Evolutionary conservation across 1,139 yeast species (phyloP).

Genomic region (Maudiozyma humilis): DNA sequence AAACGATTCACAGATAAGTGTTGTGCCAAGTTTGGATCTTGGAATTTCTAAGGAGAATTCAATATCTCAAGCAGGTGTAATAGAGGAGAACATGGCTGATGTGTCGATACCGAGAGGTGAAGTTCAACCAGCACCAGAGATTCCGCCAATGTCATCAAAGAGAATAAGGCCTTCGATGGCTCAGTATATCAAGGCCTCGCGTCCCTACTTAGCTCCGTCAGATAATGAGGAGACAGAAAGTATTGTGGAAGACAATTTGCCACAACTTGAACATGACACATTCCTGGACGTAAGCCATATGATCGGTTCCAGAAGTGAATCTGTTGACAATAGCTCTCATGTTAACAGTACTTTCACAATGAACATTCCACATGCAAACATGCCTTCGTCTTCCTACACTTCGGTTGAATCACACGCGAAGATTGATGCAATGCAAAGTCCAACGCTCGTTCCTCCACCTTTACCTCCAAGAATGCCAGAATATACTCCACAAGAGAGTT

Average conservation of each 20-base stretch:
- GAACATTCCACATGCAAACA: background rate
- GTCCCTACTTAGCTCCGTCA: slow-evolving; percentile 10
- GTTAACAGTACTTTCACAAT: background rate
- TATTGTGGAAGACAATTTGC: background rate
- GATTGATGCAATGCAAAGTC: background rate
- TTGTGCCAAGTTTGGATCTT: slow-evolving; percentile 3
- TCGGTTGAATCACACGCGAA: background rate
- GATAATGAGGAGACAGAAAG: background rate
- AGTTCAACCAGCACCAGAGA: too few species aligned
- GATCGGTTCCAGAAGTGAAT: background rate
- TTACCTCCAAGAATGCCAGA: too few species aligned
- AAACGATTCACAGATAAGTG: slow-evolving; percentile 4
- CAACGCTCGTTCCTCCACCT: background rate
- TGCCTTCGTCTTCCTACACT: background rate
- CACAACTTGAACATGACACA: background rate
- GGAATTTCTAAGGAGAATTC: background rate
- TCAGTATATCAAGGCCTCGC: slow-evolving; percentile 16
- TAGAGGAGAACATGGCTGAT: background rate
- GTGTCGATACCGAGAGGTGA: background rate
- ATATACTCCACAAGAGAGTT: background rate
- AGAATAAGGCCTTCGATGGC: slow-evolving; percentile 10
- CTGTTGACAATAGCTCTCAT: background rate
- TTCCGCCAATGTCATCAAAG: background rate
- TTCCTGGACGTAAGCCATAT: background rate
- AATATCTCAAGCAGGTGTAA: background rate